A percentile compares a stretch with the other conserved stretches of the same genome.
Conservation (phyloP, 345 rosid genomes). For the Eucalyptus erythrocorys region DNA sequence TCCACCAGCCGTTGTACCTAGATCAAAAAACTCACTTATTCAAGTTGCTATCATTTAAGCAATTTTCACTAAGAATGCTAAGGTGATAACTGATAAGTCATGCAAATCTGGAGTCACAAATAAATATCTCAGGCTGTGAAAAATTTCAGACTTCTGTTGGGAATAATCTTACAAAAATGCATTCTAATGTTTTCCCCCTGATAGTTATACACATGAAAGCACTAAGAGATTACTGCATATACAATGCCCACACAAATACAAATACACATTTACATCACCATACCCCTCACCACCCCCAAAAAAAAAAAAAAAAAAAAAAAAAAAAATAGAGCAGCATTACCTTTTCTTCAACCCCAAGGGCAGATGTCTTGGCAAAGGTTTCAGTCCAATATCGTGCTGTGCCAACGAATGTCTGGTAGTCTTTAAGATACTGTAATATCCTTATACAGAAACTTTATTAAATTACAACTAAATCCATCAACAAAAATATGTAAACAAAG, state of each 20-base stretch:
- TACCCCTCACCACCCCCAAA: not conserved
- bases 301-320: no score
- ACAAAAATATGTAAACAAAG: not conserved
- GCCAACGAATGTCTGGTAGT: slow-evolving; percentile 71
- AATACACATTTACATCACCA: not conserved
- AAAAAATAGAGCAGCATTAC: slow-evolving; percentile 14
- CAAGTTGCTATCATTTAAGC: not conserved
- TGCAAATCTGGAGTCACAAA: not conserved
- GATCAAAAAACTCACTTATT: not conserved
- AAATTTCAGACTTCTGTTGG: not conserved
- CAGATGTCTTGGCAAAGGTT: slow-evolving; percentile 76
- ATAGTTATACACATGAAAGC: not conserved
- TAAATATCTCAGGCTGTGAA: not conserved
- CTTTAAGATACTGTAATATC: slow-evolving; percentile 66
- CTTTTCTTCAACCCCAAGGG: slow-evolving; percentile 78
- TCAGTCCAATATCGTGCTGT: slow-evolving; percentile 99
- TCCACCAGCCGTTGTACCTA: slow-evolving; percentile 86
- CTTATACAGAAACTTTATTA: not conserved
- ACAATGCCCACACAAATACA: not conserved
- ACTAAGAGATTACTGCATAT: not conserved
- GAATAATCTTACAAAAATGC: not conserved
- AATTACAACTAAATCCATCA: not conserved
- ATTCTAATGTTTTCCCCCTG: not conserved
- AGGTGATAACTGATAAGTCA: not conserved
- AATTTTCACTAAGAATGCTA: not conserved